Base-by-base conservation (phyloP, 1,284 basidiomycete species). In the Lignosus rhinocerotis region DNA sequence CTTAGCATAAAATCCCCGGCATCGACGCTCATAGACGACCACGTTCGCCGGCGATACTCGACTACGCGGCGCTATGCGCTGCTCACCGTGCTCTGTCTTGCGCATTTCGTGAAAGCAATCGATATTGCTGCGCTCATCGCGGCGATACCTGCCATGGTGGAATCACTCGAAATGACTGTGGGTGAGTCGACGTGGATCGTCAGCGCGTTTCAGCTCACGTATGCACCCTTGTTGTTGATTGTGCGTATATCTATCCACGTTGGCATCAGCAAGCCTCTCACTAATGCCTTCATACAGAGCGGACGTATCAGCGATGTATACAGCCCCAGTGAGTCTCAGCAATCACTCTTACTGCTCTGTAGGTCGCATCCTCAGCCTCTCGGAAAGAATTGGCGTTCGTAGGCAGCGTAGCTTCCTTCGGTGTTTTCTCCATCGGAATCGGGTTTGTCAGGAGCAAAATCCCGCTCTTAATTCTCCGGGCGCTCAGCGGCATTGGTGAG, bases 61-160 rank as follows among this genome's bases (percentile, higher is more conserved):
- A 55, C 58, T 21, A 62, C 56, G 25, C 65, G 69, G 44, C 67
- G 68, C 31, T 72, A 72, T 45, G 45, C 73, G 16, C 60, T 81
- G 6, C 69, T 81, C n/a, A 52, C 70, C 16, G 64, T 78, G 38
- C 78, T 80, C 62, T 80, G 79, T 53, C 69, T 75, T 17, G 76
- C 79, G 3, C 76, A 80, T 57, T 80, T 78, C 66, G 67, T 83
- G 60, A 79, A 78, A 34, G 66, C 80, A 11, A 77, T 81, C 74
- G 78, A 78, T 69, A 82, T 78, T 64, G 76, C 80, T 5, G 74
- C 77, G 2, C 69, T 82, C 51, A 77, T 78, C 62, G 73, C 79
- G 1, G 76, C 77, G 53, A 73, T 81, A 34, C 78, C 79, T 7
- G 64, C 65, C 21, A 66, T 72, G 21, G 66, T 68, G 14, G 55